These are phyloP conservation scores for Glycine tomentella DNA, from an alignment of 306 rosid species.

Conservation along the genomic window DNA sequence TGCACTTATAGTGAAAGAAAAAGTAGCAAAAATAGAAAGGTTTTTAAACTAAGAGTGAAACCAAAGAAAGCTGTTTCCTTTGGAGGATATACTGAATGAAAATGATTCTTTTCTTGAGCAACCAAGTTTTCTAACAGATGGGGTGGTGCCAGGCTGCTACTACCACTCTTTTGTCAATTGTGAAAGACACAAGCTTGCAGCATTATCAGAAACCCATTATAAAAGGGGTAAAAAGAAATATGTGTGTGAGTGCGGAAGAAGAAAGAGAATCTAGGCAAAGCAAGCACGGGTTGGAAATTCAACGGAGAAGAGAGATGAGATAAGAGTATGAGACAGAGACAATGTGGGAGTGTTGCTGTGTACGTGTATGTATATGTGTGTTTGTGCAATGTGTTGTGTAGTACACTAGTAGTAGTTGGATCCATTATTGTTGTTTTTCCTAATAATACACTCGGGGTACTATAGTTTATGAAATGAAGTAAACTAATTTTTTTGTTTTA, in stretches of 20 bases:
- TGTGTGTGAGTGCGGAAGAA: neutral
- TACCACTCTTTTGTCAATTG: slow-evolving; percentile 25
- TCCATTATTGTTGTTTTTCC: slow-evolving; percentile 25
- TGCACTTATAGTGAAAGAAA: slow-evolving; percentile 25
- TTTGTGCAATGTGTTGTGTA: neutral
- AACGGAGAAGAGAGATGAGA: neutral
- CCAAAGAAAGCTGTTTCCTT: slow-evolving; percentile 30
- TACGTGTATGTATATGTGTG: slow-evolving; percentile 27
- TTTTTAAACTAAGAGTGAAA: slow-evolving; percentile 32
- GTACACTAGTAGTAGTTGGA: neutral
- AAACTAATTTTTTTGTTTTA: neutral
- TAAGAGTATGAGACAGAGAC: slow-evolving; percentile 23
- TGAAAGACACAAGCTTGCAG: slow-evolving; percentile 38
- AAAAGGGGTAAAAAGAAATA: slow-evolving; percentile 18
- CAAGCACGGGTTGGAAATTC: slow-evolving; percentile 46
- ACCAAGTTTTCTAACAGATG: slow-evolving; percentile 40
- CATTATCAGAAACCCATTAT: slow-evolving; percentile 1
- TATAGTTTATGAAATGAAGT: neutral
- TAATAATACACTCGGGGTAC: neutral
- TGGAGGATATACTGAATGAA: neutral
- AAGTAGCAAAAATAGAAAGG: slow-evolving; percentile 30
- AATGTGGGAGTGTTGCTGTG: slow-evolving; percentile 11
- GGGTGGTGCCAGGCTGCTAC: slow-evolving; percentile 23
- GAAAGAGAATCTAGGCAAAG: slow-evolving; percentile 40
- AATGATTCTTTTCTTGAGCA: slow-evolving; percentile 63